phyloP scores from a whole-genome alignment of 1,284 basidiomycete species.

The Ceratobasidium sp. region DNA sequence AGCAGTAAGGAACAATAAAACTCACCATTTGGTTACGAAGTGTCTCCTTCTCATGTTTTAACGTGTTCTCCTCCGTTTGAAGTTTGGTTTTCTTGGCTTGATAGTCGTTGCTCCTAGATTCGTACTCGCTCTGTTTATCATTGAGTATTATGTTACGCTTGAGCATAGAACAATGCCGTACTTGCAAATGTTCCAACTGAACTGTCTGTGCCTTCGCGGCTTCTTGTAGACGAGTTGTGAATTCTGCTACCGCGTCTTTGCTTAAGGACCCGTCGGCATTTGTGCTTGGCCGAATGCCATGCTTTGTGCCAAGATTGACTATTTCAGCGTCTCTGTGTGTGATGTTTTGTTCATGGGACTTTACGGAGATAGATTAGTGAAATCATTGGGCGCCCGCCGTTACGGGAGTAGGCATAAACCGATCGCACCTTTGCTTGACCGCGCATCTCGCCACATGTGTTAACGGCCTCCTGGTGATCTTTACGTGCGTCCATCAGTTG shows the following conservation, averaged over 20 bases:
- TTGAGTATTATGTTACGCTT: constrained; percentile 14
- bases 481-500: constrained; percentile 68
- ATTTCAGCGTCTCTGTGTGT: constrained; percentile 81
- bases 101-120: constrained; percentile 53
- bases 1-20: constrained; percentile 8
- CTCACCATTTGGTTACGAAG: constrained; percentile 61
- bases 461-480: constrained; percentile 70
- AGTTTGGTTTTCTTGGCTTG: constrained; percentile 56
- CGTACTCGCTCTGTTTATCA: constrained; percentile 42
- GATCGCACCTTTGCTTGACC: constrained; percentile 73
- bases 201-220: constrained; percentile 68
- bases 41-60: constrained; percentile 47
- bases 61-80: constrained; percentile 45
- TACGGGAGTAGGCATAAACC: no score
- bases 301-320: constrained; percentile 69
- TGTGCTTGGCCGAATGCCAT: constrained; percentile 41
- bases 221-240: constrained; percentile 73
- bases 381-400: not conserved
- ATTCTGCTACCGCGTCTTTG: constrained; percentile 77
- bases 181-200: constrained; percentile 75
- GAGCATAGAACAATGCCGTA: constrained; percentile 53
- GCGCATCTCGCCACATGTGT: constrained; percentile 71
- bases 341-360: constrained; percentile 85
- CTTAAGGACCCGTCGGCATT: constrained; percentile 63
- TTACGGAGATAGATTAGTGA: constrained; percentile 4